Conservation (phyloP, 139 green algal species). For the Chlamydomonas asymmetrica region DNA sequence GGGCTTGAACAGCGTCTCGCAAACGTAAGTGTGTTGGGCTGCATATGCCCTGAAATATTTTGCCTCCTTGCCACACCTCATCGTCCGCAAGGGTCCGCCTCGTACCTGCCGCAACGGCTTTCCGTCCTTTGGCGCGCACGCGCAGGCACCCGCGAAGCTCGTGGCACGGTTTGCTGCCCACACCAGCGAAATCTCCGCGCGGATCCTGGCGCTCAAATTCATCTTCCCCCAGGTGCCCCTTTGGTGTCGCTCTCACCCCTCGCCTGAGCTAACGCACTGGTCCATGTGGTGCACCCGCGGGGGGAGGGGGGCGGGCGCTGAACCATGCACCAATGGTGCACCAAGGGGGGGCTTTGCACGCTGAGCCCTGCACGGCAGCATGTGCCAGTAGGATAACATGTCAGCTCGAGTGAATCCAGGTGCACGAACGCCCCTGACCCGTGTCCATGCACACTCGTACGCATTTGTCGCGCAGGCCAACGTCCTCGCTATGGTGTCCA, state of each 20-base stretch:
- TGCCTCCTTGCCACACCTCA: neutral
- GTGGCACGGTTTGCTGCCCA: constrained; percentile 42
- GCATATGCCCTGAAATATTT: neutral
- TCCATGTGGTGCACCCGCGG: no score
- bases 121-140: no score
- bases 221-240: constrained; percentile 68
- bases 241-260: no score
- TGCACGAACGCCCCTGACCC: neutral
- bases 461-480: constrained; percentile 44
- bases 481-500: constrained; percentile 50
- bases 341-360: no score
- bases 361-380: no score
- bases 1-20: constrained; percentile 37
- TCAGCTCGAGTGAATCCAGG: no score
- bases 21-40: constrained; percentile 6
- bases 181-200: constrained; percentile 32
- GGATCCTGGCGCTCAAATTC: constrained; percentile 60
- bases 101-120: no score
- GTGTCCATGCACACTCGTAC: neutral
- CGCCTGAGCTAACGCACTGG: no score
- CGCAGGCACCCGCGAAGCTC: constrained; percentile 42
- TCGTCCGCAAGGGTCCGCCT: no score
- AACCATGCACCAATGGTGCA: no score
- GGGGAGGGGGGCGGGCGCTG: no score
- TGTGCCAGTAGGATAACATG: no score